These are phyloP conservation scores for Capsicum rhomboideum DNA, from an alignment of 257 asterid genomes.

Conservation along the genomic window DNA sequence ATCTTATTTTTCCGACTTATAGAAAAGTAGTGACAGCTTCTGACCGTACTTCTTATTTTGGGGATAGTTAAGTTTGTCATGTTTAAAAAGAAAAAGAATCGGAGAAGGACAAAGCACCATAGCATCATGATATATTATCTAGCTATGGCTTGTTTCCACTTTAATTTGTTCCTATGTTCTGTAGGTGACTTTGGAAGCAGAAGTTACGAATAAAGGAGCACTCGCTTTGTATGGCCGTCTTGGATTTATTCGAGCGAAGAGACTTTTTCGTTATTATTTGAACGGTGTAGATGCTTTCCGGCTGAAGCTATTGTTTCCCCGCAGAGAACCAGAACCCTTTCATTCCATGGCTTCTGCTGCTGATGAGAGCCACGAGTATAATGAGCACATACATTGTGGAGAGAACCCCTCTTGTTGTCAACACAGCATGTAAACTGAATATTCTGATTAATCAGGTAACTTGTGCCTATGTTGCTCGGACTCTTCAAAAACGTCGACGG, in stretches of 20 bases:
- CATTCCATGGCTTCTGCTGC: slow-evolving; percentile 14
- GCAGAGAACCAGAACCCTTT: slow-evolving; percentile 29
- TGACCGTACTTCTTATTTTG: not conserved
- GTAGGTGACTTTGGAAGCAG: slow-evolving; percentile 93
- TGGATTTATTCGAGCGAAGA: slow-evolving; percentile 86
- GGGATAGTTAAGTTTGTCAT: not conserved
- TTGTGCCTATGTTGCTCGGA: not conserved
- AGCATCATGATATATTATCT: not conserved
- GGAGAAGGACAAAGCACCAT: too few species aligned
- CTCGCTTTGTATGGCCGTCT: slow-evolving; percentile 87
- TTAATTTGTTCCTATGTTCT: not conserved
- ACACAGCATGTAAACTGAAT: slow-evolving; percentile 5
- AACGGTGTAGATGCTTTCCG: slow-evolving; percentile 96
- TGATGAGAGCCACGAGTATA: slow-evolving; percentile 15
- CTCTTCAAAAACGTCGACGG: not conserved
- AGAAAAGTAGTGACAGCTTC: not conserved
- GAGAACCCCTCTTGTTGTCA: not conserved
- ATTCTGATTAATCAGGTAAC: not conserved
- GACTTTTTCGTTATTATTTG: slow-evolving; percentile 90
- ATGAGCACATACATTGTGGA: slow-evolving; percentile 13
- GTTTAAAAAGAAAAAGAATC: too few species aligned
- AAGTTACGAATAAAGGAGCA: slow-evolving; percentile 91
- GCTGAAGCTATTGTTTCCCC: slow-evolving; percentile 78
- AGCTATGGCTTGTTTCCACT: too few species aligned
- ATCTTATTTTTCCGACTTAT: not conserved